Evolutionary conservation across 345 rosid species (phyloP).

Genomic region (Syzygium jambos): DNA sequence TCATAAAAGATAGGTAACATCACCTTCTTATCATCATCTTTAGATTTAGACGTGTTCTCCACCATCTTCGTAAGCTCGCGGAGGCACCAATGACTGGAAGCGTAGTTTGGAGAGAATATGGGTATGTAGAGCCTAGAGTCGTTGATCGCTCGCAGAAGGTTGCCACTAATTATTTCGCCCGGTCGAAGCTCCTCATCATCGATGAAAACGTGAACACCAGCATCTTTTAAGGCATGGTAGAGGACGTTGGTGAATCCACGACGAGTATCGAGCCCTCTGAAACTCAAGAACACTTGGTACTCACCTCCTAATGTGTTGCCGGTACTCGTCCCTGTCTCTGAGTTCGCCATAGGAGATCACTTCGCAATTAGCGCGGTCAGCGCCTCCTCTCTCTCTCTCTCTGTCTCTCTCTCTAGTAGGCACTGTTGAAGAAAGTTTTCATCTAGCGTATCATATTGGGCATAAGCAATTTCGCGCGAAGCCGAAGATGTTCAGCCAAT

Average conservation of each 20-base stretch:
- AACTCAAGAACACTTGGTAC: not conserved
- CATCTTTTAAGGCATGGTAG: not conserved
- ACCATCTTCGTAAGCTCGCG: not conserved
- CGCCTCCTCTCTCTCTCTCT: too few species aligned
- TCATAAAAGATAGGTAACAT: too few species aligned
- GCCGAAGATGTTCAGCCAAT: not conserved
- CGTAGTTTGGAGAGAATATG: not conserved
- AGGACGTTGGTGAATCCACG: not conserved
- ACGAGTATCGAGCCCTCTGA: not conserved
- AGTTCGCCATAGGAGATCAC: too few species aligned
- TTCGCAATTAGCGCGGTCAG: too few species aligned
- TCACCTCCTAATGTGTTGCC: rapidly evolving
- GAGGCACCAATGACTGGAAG: not conserved
- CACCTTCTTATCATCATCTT: too few species aligned
- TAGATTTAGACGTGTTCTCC: not conserved
- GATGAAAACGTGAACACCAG: too few species aligned
- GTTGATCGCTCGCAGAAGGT: not conserved
- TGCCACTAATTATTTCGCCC: too few species aligned
- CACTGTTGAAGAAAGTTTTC: not conserved
- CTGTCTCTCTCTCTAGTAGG: not conserved
- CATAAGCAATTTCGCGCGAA: not conserved
- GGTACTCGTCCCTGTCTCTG: too few species aligned
- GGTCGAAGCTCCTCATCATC: too few species aligned
- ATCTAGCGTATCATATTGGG: not conserved
- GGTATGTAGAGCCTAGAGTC: not conserved